Percentiles rank a stretch among this genome's conserved stretches.
phyloP scores from a whole-genome alignment of 331 rosid species.

The Malus hybrid region DNA sequence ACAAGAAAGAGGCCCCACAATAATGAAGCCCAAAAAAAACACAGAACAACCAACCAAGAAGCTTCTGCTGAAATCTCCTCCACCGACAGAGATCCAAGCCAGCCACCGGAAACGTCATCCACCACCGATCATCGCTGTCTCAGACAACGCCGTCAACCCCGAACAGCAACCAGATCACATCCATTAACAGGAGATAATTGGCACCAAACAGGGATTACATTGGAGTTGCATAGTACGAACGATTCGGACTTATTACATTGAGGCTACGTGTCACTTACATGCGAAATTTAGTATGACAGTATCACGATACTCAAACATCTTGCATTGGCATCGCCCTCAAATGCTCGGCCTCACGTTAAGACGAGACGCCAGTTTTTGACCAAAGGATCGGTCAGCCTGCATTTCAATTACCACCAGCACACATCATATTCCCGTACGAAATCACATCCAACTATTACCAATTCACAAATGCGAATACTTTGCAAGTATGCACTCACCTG shows the following conservation, averaged over 20 bases:
- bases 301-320: slow-evolving; percentile 14
- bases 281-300: slow-evolving; percentile 12
- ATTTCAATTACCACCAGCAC: slow-evolving; percentile 8
- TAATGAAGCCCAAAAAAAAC: too few relatives aligned
- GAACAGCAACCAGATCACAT: too few relatives aligned
- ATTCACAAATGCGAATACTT: not conserved
- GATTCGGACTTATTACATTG: slow-evolving; percentile 18
- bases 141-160: too few relatives aligned
- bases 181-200: too few relatives aligned
- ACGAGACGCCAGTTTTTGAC: slow-evolving; percentile 82
- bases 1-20: too few relatives aligned
- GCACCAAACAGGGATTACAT: too few relatives aligned
- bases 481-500: slow-evolving; percentile 40
- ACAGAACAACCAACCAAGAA: too few relatives aligned
- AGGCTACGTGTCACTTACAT: slow-evolving; percentile 12
- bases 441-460: not conserved
- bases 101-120: too few relatives aligned
- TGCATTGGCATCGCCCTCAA: slow-evolving; percentile 16
- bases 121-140: too few relatives aligned
- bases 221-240: too few relatives aligned
- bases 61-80: too few relatives aligned
- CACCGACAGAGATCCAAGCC: too few relatives aligned
- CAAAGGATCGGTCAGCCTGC: slow-evolving; percentile 77
- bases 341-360: slow-evolving; percentile 72
- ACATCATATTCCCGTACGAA: not conserved